These are phyloP conservation scores for Galeopsis tetrahit DNA, from an alignment of 257 asterid species.

Conservation along the genomic window DNA sequence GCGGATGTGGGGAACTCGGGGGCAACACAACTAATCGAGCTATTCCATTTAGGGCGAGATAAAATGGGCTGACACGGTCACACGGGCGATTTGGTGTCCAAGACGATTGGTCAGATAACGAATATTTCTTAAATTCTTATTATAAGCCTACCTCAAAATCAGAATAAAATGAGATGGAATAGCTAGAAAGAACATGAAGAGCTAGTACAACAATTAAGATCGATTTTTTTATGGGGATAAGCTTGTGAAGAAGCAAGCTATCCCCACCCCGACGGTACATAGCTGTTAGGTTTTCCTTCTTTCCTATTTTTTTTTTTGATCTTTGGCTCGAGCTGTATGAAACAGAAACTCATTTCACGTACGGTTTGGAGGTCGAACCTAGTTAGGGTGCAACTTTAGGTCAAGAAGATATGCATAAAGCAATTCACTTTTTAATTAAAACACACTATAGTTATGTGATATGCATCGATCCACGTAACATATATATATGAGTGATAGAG, in stretches of 20 bases:
- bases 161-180: no score
- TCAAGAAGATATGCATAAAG: not conserved
- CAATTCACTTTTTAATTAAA: no score
- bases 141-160: no score
- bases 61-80: constrained; percentile 24
- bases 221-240: constrained; percentile 5
- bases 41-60: constrained; percentile 37
- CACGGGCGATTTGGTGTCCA: constrained; percentile 15
- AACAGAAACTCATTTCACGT: not conserved
- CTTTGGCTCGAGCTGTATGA: constrained; percentile 16
- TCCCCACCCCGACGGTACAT: not conserved
- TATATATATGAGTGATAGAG: not conserved
- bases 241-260: constrained; percentile 9
- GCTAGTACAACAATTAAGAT: not conserved
- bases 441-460: no score
- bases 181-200: not conserved
- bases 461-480: no score
- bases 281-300: constrained; percentile 21
- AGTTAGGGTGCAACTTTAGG: not conserved
- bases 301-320: constrained; percentile 6
- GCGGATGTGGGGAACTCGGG: not conserved
- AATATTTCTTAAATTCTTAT: no score
- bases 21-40: constrained; percentile 33
- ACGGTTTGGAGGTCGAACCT: not conserved
- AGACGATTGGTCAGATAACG: not conserved